Evolutionary conservation across 2,329 filamentous ascomycete genomes (phyloP).

Genomic region (Lachnellula suecica): DNA sequence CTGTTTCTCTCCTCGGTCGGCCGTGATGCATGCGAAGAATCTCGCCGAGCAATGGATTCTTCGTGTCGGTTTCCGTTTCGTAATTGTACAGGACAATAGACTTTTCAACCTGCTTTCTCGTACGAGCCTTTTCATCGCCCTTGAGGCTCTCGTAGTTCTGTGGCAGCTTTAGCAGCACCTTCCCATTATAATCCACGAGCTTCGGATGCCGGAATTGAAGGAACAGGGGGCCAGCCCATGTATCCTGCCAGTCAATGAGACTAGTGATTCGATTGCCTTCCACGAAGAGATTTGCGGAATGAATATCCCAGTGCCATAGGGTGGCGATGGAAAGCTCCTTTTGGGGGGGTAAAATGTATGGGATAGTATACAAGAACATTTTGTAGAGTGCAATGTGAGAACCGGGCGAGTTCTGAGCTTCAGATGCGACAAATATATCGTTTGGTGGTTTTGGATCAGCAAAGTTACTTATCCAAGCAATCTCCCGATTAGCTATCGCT

Average conservation of each 20-base stretch:
- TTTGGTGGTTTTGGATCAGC: slow-evolving; percentile 24
- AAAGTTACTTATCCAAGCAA: slow-evolving; percentile 34
- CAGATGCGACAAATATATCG: slow-evolving; percentile 25
- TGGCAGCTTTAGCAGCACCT: slow-evolving; percentile 30
- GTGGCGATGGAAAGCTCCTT: slow-evolving; percentile 26
- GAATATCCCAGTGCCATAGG: slow-evolving; percentile 41
- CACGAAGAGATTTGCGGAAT: slow-evolving; percentile 39
- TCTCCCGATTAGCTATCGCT: slow-evolving; percentile 33
- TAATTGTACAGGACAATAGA: slow-evolving; percentile 30
- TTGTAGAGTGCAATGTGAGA: slow-evolving; percentile 35
- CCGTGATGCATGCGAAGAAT: slow-evolving; percentile 16
- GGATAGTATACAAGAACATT: slow-evolving; percentile 32
- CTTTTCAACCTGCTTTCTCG: slow-evolving; percentile 24
- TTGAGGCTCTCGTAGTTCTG: slow-evolving; percentile 25
- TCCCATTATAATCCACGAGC: slow-evolving; percentile 31
- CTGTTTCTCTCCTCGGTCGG: slow-evolving; percentile 27
- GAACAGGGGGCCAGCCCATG: slow-evolving; percentile 17
- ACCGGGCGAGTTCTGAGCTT: slow-evolving; percentile 30
- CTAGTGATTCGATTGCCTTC: slow-evolving; percentile 34
- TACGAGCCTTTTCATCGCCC: slow-evolving; percentile 23
- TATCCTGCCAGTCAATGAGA: slow-evolving; percentile 37
- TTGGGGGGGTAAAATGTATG: slow-evolving; percentile 32
- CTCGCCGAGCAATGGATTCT: slow-evolving; percentile 25
- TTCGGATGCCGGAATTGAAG: slow-evolving; percentile 27
- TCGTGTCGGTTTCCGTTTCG: slow-evolving; percentile 29